phyloP scores from a whole-genome alignment of 352 stramenopile genomes.

The Aphanomyces invadans region DNA sequence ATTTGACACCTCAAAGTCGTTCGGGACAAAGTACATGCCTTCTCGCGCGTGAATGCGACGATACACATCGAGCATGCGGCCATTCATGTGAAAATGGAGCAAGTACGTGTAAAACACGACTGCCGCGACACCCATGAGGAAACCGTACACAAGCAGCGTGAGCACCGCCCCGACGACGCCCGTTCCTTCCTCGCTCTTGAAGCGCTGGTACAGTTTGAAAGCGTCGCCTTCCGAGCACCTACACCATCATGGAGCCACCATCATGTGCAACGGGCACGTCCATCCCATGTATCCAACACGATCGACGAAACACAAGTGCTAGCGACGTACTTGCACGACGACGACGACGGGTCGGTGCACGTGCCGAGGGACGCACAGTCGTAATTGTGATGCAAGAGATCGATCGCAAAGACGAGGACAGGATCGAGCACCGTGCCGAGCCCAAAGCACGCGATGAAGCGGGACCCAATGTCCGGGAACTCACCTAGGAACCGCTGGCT shows the following conservation, averaged over 20 bases:
- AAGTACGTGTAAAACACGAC: constrained; percentile 69
- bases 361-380: constrained; percentile 40
- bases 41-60: constrained; percentile 64
- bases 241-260: too few relatives aligned
- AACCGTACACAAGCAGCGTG: constrained; percentile 64
- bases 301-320: too few relatives aligned
- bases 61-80: constrained; percentile 84
- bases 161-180: constrained; percentile 74
- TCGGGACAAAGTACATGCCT: constrained; percentile 74
- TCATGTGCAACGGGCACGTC: too few relatives aligned
- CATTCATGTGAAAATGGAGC: constrained; percentile 85
- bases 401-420: constrained; percentile 67
- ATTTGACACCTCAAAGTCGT: constrained; percentile 78
- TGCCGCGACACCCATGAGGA: constrained; percentile 47
- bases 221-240: constrained; percentile 77
- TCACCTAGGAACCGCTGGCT: constrained; percentile 48
- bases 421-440: constrained; percentile 74
- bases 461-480: constrained; percentile 60
- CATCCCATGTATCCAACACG: too few relatives aligned
- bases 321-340: constrained; percentile 24
- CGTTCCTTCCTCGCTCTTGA: constrained; percentile 59
- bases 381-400: constrained; percentile 73
- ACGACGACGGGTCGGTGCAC: constrained; percentile 38
- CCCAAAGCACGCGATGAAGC: constrained; percentile 71
- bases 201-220: constrained; percentile 83